phyloP scores from a whole-genome alignment of 805 yeast genomes.

The Metschnikowia lochheadii region DNA sequence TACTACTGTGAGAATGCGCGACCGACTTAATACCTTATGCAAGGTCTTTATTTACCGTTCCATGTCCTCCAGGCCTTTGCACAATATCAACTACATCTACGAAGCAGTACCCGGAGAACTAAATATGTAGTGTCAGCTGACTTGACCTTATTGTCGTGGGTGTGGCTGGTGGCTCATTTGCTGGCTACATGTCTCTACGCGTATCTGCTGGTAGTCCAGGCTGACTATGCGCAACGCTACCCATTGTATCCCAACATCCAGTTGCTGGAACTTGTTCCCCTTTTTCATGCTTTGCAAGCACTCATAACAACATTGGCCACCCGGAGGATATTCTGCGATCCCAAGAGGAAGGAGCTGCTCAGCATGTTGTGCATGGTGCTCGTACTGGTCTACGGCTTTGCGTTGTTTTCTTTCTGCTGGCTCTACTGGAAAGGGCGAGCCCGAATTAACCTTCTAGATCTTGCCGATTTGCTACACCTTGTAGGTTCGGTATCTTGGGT shows the following conservation, averaged over 20 bases:
- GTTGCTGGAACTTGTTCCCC: background rate
- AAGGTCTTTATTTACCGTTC: slow-evolving; percentile 5
- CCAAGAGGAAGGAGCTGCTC: slow-evolving; percentile 8
- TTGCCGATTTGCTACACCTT: slow-evolving; percentile 13
- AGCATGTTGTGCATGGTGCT: slow-evolving; percentile 12
- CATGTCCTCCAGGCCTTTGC: slow-evolving; percentile 9
- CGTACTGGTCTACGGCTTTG: background rate
- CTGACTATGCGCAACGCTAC: slow-evolving; percentile 11
- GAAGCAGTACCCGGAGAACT: slow-evolving; percentile 2
- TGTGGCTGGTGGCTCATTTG: slow-evolving; percentile 9
- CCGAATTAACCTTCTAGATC: slow-evolving; percentile 12
- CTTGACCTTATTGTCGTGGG: slow-evolving; percentile 11
- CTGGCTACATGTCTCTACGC: slow-evolving; percentile 8
- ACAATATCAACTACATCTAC: slow-evolving; percentile 4
- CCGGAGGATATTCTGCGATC: slow-evolving; percentile 1
- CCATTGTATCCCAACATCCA: slow-evolving; percentile 9
- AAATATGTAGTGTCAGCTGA: slow-evolving; percentile 11
- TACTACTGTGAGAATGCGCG: background rate
- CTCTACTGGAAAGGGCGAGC: slow-evolving; percentile 6
- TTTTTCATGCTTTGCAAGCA: background rate
- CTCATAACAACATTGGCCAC: background rate
- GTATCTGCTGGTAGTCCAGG: slow-evolving; percentile 6
- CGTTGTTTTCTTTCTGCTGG: background rate
- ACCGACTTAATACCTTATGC: background rate
- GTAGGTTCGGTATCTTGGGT: slow-evolving; percentile 11